Evolutionary conservation across 768 basidiomycete species (phyloP), one percentile per base, ranked within the genome.

Genomic region (Termitomyces sp.): DNA sequence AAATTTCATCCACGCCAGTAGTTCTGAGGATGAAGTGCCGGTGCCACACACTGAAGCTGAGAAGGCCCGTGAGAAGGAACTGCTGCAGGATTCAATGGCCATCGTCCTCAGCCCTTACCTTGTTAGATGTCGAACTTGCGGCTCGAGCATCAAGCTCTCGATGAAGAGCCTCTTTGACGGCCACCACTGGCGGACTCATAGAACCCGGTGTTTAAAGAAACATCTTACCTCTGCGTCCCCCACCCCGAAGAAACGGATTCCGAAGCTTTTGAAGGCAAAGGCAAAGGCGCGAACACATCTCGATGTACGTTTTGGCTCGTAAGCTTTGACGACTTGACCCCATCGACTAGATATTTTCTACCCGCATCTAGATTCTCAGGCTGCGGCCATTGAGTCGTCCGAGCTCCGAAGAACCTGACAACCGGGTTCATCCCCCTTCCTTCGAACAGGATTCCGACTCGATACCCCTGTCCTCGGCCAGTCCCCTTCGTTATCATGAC

Each of bases 101-200:
- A 72, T 74, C 23, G 76, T 85, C 16, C 70, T 81, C 47, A 73
- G 73, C 19, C 80, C 81, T 5, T 72, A 76, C 27, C 74, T 73
- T 52, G 81, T 85, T 50, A 72, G 74, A 54, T 88, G 86, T 70
- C 73, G 70, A 59, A 76, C 76, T 52, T 89, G 87, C 67, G 73
- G 75, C 37, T 69, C 63, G 28, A 70, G 72, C 14, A 87, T 89
- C 69, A 86, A 86, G 66, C 79, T 89, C 27, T 88, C 86, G 16
- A 68, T 74, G 32, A 88, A 88, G 70, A 85, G 83, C 67, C 74
- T 74, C 21, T 89, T 78, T 61, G 87, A 89, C 62, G 76, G 77
- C 30, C 80, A 79, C 63, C 86, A 89, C 67, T 89, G 87, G 87
- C 66, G 71, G 44, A 84, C 79, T 60, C 87, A 89, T 63, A 76